Base-by-base conservation (phyloP, 2,329 filamentous ascomycete species). In the Simplicillium aogashimaense region DNA sequence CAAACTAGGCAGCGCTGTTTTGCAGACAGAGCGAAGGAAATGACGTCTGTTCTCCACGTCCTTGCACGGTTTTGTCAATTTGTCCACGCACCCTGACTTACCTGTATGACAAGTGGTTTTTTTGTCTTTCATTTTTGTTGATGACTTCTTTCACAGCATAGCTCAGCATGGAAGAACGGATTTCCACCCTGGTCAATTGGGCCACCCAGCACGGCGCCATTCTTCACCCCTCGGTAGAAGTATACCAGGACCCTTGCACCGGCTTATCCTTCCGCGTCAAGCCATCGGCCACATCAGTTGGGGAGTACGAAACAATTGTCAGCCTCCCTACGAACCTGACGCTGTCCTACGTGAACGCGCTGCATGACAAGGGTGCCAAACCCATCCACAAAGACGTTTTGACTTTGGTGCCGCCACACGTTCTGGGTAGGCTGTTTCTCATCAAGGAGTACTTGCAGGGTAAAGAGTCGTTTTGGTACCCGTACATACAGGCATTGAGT, bases 401-500 rank as follows among this genome's bases (percentile, higher is more conserved):
- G 7, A 20, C 16, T 25, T 14, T 53, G 4, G 57, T 69, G 2
- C 70, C 72, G 1, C 69, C 76, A 0, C 73, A 83, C 47, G 74
- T 83, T 42, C 60, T 80, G 37, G 72, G 76, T 8, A 72, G 80
- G 4, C 82, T 86, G 58, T 81, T 84, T 46, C 66, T 88, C 6
- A 69, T 84, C 53, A 75, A 80, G 45, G 76, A 88, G 54, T 79
- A 77, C 52, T 64, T 86, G 28, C 58, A 70, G 2, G 74, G 72
- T 2, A 41, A 58, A 2, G 52, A 67, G 2, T 83, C 82, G 1
- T 76, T 74, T 48, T 88, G 83, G 83, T 69, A 65, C 54, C 71
- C 78, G 1, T 88, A 88, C 57, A 74, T 87, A 47, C 60, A 62
- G 9, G 73, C 74, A 0, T 65, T 88, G 1, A 82, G 83, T 1